Evolutionary conservation across 768 basidiomycete genomes (phyloP), one percentile per base, ranked within the genome.

Genomic region (Tylopilus cervinicoccineus): DNA sequence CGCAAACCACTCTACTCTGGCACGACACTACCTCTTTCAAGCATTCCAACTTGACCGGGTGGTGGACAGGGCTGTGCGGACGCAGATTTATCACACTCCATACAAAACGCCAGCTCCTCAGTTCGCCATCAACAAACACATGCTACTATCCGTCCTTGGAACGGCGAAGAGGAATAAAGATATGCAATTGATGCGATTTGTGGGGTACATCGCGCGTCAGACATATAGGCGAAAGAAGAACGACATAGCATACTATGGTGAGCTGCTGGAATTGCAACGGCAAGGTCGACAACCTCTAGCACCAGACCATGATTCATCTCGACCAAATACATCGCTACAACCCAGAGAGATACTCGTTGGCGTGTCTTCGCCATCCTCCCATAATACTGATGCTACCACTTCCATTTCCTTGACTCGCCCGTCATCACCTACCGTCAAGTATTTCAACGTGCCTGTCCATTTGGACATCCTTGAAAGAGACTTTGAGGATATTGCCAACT

Each of bases 21-120:
- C 80, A 14, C 80, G 85, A 34, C 85, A 90, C 65, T 86, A 88
- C 64, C 61, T 83, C 45, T 57, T 76, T 23, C 70, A 83, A 57
- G 80, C 82, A 2, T 72, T 76, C 43, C 49, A 56, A 9, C 57
- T 75, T 32, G 81, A 84, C 49, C 66, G 71, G 20, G 39, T 54
- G 13, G 48, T 50, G 58, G 58, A 66, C 60, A 14, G 63, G 64
- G 48, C 58, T 49, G 47, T 75, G 23, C 74, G 68, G 59, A 58
- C 56, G 38, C 59, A 63, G 24, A 60, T 74, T 2, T 64, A 63
- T 29, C 53, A 53, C 20, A 45, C 58, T 19, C 69, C 69, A 14
- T 52, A 58, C 41, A 63, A 50, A 45, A 62, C 81, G 19, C 59
- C 61, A 7, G 64, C 83, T 1, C 85, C 83, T 6, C 74, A 64